Conservation (phyloP, 1,284 basidiomycete species). For the Cryptococcus sp. region DNA sequence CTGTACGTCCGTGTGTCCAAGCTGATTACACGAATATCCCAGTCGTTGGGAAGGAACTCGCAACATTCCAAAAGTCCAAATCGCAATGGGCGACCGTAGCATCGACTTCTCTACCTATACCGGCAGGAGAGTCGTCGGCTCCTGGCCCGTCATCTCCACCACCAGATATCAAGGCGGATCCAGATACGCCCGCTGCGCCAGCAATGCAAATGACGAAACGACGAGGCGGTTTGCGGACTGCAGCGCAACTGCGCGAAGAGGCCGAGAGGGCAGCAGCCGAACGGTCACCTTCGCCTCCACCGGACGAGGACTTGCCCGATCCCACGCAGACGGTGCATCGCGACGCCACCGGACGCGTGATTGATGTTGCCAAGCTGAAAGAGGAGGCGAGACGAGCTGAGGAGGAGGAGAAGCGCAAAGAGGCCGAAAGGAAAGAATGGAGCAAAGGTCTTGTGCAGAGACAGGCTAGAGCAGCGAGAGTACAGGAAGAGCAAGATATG, state of each 20-base stretch:
- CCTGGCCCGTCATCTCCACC: constrained; percentile 15
- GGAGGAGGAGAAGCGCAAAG: constrained; percentile 75
- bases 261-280: constrained; percentile 59
- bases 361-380: constrained; percentile 79
- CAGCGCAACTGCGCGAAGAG: constrained; percentile 56
- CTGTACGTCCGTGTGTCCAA: background rate
- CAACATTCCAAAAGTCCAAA: constrained; percentile 47
- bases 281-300: constrained; percentile 53
- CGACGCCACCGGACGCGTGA: constrained; percentile 81
- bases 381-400: constrained; percentile 78
- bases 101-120: constrained; percentile 30
- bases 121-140: constrained; percentile 3
- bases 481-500: constrained; percentile 67
- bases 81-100: constrained; percentile 44
- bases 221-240: constrained; percentile 73
- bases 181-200: constrained; percentile 21
- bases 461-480: constrained; percentile 69
- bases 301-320: constrained; percentile 60
- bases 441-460: constrained; percentile 89
- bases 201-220: constrained; percentile 53
- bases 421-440: constrained; percentile 93
- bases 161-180: constrained; percentile 11
- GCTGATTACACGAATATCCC: constrained; percentile 3
- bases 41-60: constrained; percentile 46
- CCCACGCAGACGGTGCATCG: constrained; percentile 92